A percentile compares a stretch with the other conserved stretches of the same genome.
phyloP scores from a whole-genome alignment of 352 stramenopile species.

The Phytophthora sojae region DNA sequence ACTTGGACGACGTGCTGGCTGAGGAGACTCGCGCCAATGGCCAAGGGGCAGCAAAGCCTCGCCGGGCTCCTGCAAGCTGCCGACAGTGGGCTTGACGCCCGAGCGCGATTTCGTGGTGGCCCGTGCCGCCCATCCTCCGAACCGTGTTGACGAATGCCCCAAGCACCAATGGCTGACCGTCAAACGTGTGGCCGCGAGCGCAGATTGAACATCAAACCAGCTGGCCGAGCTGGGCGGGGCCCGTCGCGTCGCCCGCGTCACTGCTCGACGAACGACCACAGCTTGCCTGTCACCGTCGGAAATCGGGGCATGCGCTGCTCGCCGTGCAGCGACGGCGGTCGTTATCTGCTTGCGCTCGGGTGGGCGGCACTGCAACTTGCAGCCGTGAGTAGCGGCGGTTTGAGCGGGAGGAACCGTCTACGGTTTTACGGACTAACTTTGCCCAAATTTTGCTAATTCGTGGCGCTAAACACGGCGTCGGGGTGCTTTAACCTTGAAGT shows the following conservation, averaged over 20 bases:
- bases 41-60: not conserved
- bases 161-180: conserved; percentile 6
- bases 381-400: not conserved
- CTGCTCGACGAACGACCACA: conserved; percentile 8
- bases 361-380: not conserved
- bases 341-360: not conserved
- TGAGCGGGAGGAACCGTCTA: conserved; percentile 6
- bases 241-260: conserved; percentile 35
- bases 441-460: conserved; percentile 31
- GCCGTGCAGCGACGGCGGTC: too few relatives aligned
- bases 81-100: not conserved
- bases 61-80: too few relatives aligned
- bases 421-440: conserved; percentile 26
- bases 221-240: conserved; percentile 19
- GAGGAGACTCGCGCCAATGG: not conserved
- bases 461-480: conserved; percentile 12
- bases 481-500: conserved; percentile 1
- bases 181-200: conserved; percentile 23
- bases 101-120: not conserved
- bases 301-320: not conserved
- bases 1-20: too few relatives aligned
- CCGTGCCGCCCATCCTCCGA: not conserved
- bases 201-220: conserved; percentile 33
- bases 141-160: conserved; percentile 11
- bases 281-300: conserved; percentile 16